Evolutionary conservation across 371 early-diverging fungal species (phyloP), one percentile per base, ranked within the genome.

Genomic region (Mortierella sp.): DNA sequence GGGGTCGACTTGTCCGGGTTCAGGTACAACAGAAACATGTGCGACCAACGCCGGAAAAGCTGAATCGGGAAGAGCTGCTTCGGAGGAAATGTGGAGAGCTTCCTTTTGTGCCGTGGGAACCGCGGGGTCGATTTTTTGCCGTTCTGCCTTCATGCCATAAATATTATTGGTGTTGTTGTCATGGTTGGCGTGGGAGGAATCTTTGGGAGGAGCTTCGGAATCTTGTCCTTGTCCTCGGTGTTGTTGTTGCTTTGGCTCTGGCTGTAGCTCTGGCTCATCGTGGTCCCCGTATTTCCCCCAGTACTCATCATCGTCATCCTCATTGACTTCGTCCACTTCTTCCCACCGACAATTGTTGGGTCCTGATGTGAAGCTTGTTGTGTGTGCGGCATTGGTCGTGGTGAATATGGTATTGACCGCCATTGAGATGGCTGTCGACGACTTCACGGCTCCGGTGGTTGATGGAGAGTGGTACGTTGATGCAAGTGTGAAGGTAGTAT

Each of bases 221-320:
- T 35, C 24, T 2, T 51, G 56, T 35, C 78, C 76, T 12, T 81
- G 84, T 43, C 76, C 73, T 18, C 18, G 63, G 16, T 11, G 29
- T 4, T 63, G 32, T 18, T 35, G 32, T 21, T 18, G 63, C 29
- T 63, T 35, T 32, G 18, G 6, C 68, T 68, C 68, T 35, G 24
- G 24, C 7, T 49, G 21, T 49, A 4, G 18, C 44, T 60, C 63
- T 35, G 63, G 29, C 38, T 63, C 65, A 63, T 35, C 65, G 24
- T 41, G 43, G 68, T 68, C 68, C 6, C 75, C 76, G 41, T 81
- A 84, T 71, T 76, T 78, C 74, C 58, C 76, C 84, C 84, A 84
- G 75, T 84, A 84, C 8, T 74, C 75, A 4, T 84, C 84, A 14
- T 81, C 68, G 21, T 68, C 81, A n/a, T 80, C 78, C 0, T 75